Evolutionary conservation across 83 land plant species (phyloP).

Genomic region (Picea abies): DNA sequence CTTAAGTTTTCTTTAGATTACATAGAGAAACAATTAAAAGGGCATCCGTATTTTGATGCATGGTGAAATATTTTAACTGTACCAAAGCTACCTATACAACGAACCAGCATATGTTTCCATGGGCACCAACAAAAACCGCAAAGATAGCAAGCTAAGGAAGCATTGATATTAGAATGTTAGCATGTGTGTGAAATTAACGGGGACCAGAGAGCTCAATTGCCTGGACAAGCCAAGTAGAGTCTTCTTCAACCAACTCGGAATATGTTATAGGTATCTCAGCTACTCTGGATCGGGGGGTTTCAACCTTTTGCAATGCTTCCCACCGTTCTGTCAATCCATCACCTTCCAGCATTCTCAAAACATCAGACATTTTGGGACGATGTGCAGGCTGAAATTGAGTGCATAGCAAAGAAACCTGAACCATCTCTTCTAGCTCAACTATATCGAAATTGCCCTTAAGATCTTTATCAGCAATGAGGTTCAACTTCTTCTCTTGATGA

Average conservation of each 20-base stretch:
- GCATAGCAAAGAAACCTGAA: slow-evolving; percentile 47
- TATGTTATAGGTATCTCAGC: not conserved
- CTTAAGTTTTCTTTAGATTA: too few species aligned
- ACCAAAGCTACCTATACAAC: too few species aligned
- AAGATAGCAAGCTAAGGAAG: too few species aligned
- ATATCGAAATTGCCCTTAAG: slow-evolving; percentile 35
- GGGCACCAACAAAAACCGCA: too few species aligned
- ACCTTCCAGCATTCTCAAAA: slow-evolving; percentile 47
- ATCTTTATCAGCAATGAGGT: slow-evolving; percentile 38
- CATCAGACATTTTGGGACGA: slow-evolving; percentile 56
- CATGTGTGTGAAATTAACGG: slow-evolving; percentile 15
- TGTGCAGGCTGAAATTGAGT: slow-evolving; percentile 39
- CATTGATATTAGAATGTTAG: too few species aligned
- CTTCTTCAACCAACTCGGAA: slow-evolving; percentile 24
- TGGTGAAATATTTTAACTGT: too few species aligned
- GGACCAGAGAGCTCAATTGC: slow-evolving; percentile 45
- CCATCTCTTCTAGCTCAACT: slow-evolving; percentile 49
- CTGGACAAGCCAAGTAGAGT: slow-evolving; percentile 28
- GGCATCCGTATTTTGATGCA: too few species aligned
- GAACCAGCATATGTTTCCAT: too few species aligned
- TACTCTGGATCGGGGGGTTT: slow-evolving; percentile 27
- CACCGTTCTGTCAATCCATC: slow-evolving; percentile 47
- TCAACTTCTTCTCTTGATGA: slow-evolving; percentile 43
- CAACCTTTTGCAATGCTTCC: slow-evolving; percentile 45
- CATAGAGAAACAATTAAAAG: too few species aligned